Conservation (phyloP, 768 basidiomycete genomes). For the Boletales sp. region DNA sequence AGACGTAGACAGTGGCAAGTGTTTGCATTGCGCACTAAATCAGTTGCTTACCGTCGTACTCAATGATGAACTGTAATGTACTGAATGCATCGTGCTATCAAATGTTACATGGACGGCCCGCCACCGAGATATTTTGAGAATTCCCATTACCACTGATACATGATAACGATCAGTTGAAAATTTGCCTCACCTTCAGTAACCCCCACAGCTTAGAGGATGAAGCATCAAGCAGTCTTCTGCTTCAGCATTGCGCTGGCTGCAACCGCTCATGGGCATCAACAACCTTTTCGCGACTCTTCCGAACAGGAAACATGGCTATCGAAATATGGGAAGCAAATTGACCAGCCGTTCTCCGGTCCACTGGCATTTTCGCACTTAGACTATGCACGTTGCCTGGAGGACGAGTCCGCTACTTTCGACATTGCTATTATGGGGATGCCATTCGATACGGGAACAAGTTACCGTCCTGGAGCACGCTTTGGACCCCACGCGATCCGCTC, state of each 20-base stretch:
- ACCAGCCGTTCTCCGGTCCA: constrained; percentile 77
- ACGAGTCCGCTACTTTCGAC: constrained; percentile 32
- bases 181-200: not conserved
- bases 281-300: constrained; percentile 7
- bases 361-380: constrained; percentile 81
- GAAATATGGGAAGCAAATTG: constrained; percentile 73
- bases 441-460: constrained; percentile 64
- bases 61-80: not conserved
- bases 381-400: constrained; percentile 37
- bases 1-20: constrained; percentile 49
- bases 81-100: too few species aligned
- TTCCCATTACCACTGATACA: not conserved
- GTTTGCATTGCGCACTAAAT: constrained; percentile 36
- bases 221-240: not conserved
- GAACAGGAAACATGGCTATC: constrained; percentile 51
- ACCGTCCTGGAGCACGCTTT: constrained; percentile 72
- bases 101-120: too few species aligned
- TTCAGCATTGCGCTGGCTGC: not conserved
- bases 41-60: constrained; percentile 22
- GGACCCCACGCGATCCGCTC: constrained; percentile 84
- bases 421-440: constrained; percentile 81
- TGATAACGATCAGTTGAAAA: too few species aligned
- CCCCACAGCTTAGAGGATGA: constrained; percentile 8
- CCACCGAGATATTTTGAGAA: not conserved
- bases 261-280: constrained; percentile 9